Base-by-base conservation (phyloP, 2,329 filamentous ascomycete species). In the Canariomyces notabilis region DNA sequence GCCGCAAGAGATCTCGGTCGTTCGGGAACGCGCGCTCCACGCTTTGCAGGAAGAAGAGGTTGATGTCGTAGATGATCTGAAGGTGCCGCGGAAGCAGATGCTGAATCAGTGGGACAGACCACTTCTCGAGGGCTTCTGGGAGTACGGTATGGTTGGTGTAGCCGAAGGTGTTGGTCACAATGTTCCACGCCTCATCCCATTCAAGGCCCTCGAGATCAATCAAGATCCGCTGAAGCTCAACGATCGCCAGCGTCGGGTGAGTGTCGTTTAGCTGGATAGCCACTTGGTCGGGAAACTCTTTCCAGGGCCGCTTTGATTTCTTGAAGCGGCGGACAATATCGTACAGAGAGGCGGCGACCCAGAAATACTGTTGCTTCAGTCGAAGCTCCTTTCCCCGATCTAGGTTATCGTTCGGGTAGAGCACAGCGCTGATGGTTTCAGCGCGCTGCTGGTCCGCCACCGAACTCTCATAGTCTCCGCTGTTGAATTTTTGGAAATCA, bases 401-500 rank as follows among this genome's bases (percentile, higher is more conserved):
- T 36, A 98, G 79, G 68, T 95, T 97, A 69, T 97, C 91, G 62
- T 98, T 98, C 50, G 93, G 93, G 64, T 98, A 98, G 36, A 98
- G 72, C 12, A 98, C 93, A 23, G 91, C 91, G 42, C 90, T 96
- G 71, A 98, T 98, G 45, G 91, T 97, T 74, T 98, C 93, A n/a
- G 93, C 93, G 48, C 88, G 85, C 73, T 98, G 93, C 69, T 97
- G 89, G 58, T 98, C 93, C n/a, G 87, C 88, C 32, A 98, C 93
- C 11, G 93, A 94, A 71, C 87, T 93, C 71, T 98, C 93, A 64
- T 98, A 98, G 59, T 98, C 90, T 53, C 93, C 93, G 49, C 78
- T 93, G 71, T 98, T 98, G 82, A 98, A 98, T 67, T 97, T 97
- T 63, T 96, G 91, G 71, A 98, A 98, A 71, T 98, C 91, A 55